Conservation (phyloP, 495 filamentous ascomycete genomes). For the Penicillium argentinense region DNA sequence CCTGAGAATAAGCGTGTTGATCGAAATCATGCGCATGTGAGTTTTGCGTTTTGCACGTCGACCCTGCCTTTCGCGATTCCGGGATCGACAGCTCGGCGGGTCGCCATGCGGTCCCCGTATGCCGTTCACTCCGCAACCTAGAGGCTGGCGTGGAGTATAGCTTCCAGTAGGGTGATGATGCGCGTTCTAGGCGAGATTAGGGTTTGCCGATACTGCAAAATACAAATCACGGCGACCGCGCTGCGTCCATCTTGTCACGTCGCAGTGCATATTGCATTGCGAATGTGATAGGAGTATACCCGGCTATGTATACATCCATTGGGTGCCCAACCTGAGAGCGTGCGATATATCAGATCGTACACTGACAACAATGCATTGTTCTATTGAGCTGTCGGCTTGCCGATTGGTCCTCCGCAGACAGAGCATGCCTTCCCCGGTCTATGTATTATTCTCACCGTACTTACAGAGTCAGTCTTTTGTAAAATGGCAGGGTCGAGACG, state of each 20-base stretch:
- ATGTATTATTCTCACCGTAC: background rate
- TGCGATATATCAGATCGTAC: slow-evolving; percentile 9
- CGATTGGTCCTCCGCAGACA: background rate
- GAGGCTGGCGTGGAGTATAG: slow-evolving; percentile 2
- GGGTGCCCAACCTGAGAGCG: background rate
- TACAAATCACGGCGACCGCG: background rate
- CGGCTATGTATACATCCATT: background rate
- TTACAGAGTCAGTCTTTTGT: too few species aligned
- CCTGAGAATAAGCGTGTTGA: slow-evolving; percentile 1
- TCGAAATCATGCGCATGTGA: slow-evolving; percentile 4
- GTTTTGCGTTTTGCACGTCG: background rate
- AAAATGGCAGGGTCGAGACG: too few species aligned
- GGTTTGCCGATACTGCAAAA: background rate
- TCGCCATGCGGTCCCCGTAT: background rate
- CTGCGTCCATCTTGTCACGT: too few species aligned
- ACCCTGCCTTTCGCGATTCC: background rate
- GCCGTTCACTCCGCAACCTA: slow-evolving; percentile 3
- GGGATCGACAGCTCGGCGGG: slow-evolving; percentile 3
- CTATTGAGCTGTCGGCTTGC: too few species aligned
- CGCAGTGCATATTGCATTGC: too few species aligned
- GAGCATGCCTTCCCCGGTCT: background rate
- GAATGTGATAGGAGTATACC: background rate
- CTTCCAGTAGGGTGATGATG: background rate
- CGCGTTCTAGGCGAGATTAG: background rate
- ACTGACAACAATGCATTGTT: background rate